Conservation (phyloP, 2,329 filamentous ascomycete species). For the Verticillium klebahnii region DNA sequence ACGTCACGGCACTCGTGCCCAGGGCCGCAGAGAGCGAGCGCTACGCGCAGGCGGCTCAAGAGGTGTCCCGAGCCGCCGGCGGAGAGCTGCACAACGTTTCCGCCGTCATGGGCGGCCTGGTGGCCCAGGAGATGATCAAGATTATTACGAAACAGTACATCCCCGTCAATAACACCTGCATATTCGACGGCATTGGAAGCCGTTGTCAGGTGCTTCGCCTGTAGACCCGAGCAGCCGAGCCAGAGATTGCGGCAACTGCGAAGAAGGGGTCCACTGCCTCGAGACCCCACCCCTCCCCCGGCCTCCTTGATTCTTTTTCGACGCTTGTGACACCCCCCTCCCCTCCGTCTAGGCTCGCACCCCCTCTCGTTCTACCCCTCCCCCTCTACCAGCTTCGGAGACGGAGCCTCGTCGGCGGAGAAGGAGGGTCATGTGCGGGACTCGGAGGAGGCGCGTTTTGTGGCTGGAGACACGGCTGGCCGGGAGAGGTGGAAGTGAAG, state of each 20-base stretch:
- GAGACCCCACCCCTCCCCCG: background rate
- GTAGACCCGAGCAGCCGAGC: slow-evolving; percentile 23
- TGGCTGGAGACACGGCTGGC: background rate
- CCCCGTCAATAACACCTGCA: slow-evolving; percentile 65
- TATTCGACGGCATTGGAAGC: slow-evolving; percentile 65
- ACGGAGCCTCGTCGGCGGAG: background rate
- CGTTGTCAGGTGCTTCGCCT: slow-evolving; percentile 55
- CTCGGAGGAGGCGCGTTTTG: background rate
- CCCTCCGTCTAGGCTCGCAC: background rate
- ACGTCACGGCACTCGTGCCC: slow-evolving; percentile 37
- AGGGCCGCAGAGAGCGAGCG: slow-evolving; percentile 45
- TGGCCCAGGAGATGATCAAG: slow-evolving; percentile 97
- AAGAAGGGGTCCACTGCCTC: background rate
- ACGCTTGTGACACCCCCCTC: background rate
- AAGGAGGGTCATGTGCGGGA: background rate
- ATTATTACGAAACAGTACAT: slow-evolving; percentile 71
- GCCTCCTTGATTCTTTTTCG: background rate
- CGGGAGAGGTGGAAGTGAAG: background rate
- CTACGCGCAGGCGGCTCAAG: slow-evolving; percentile 52
- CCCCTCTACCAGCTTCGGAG: background rate
- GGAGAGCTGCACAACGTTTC: slow-evolving; percentile 92
- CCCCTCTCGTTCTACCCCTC: background rate
- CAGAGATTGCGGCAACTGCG: slow-evolving; percentile 11
- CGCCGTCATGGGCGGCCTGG: slow-evolving; percentile 81
- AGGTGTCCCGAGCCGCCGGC: slow-evolving; percentile 71